Evolutionary conservation across 768 basidiomycete species (phyloP).

Genomic region (Rhodotorula kratochvilovae): DNA sequence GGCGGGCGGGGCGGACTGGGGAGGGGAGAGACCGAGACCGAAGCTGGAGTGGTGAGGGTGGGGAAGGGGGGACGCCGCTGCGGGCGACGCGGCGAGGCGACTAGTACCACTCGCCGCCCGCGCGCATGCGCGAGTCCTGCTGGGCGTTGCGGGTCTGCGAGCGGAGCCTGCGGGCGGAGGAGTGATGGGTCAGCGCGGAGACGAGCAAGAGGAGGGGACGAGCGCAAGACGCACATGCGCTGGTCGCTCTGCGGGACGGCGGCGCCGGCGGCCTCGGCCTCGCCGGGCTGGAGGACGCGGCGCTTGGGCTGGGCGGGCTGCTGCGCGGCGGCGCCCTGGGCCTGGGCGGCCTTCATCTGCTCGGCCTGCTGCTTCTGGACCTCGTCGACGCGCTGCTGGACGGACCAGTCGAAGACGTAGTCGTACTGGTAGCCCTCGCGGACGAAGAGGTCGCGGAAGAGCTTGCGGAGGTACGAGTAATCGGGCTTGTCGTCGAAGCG

Average conservation of each 20-base stretch:
- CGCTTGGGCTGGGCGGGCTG: constrained; percentile 24
- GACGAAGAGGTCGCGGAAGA: constrained; percentile 67
- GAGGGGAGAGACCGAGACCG: neutral
- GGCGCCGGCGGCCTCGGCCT: constrained; percentile 20
- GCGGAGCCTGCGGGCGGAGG: constrained; percentile 21
- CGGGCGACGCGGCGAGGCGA: neutral
- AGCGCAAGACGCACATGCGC: constrained; percentile 24
- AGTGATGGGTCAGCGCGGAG: neutral
- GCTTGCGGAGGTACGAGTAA: constrained; percentile 98
- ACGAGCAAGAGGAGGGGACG: neutral
- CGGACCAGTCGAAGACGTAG: constrained; percentile 96
- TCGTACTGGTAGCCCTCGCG: constrained; percentile 90
- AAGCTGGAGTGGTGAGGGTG: neutral
- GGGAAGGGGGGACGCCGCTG: too few relatives aligned
- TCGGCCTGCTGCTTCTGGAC: constrained; percentile 13
- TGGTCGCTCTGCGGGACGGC: constrained; percentile 23
- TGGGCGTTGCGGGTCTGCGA: constrained; percentile 34
- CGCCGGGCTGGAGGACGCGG: constrained; percentile 31
- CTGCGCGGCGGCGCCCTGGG: neutral
- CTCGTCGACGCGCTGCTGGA: constrained; percentile 55
- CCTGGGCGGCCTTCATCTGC: constrained; percentile 10
- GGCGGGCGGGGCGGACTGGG: neutral
- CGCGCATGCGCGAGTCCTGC: constrained; percentile 24
- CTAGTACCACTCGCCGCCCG: constrained; percentile 37
- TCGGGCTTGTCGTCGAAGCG: constrained; percentile 99